These are phyloP conservation scores for Onygenales sp. DNA, from an alignment of 2,329 filamentous ascomycete genomes.

Conservation along the genomic window DNA sequence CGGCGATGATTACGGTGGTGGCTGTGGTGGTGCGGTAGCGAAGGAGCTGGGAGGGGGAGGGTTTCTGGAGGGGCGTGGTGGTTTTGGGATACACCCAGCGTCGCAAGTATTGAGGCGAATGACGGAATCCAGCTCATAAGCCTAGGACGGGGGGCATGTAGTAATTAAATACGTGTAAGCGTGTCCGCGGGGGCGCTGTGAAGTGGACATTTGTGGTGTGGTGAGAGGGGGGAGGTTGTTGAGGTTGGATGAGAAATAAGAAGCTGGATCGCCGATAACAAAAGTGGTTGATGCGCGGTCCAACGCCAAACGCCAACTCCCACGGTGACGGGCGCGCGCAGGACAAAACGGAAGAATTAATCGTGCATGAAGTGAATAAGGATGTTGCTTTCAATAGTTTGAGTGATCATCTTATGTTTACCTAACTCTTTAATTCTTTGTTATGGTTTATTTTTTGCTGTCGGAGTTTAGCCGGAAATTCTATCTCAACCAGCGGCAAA, in stretches of 20 bases:
- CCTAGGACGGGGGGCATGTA: not conserved
- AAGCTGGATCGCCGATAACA: not conserved
- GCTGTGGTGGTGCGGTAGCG: not conserved
- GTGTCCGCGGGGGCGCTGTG: not conserved
- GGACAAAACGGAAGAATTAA: not conserved
- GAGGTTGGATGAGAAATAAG: no score
- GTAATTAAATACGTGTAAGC: not conserved
- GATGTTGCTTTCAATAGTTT: not conserved
- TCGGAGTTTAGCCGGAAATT: not conserved
- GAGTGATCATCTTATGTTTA: not conserved
- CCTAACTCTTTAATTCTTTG: not conserved
- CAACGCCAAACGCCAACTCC: not conserved
- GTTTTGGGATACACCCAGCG: no score
- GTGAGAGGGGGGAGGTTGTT: no score
- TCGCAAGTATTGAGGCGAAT: no score
- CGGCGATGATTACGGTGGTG: not conserved
- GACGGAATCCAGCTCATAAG: not conserved
- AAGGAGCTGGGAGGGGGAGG: no score
- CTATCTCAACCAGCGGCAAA: not conserved
- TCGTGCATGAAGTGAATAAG: no score
- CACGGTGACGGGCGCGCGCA: not conserved
- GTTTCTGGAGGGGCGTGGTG: not conserved
- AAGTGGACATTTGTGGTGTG: not conserved
- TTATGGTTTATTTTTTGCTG: not conserved
- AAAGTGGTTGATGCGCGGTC: not conserved